phyloP scores from a whole-genome alignment of 2,329 filamentous ascomycete species.

The Rhynchosporium agropyri region DNA sequence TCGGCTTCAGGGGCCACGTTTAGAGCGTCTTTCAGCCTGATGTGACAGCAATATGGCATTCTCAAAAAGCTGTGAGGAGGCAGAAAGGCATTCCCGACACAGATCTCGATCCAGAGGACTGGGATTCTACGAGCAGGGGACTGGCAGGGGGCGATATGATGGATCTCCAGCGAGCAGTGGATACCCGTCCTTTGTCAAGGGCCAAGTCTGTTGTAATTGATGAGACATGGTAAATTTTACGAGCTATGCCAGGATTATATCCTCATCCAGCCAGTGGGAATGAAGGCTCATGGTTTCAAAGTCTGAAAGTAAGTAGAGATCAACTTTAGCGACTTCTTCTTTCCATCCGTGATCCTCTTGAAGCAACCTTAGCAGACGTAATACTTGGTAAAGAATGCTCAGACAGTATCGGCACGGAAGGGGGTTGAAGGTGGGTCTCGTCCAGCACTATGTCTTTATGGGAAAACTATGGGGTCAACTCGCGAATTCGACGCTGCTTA shows the following conservation, averaged over 20 bases:
- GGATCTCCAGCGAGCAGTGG: background rate
- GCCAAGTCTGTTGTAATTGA: slow-evolving; percentile 6
- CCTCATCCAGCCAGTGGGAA: background rate
- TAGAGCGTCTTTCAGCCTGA: slow-evolving; percentile 19
- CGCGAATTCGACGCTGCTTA: too few species aligned
- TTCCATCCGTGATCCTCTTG: slow-evolving; percentile 1
- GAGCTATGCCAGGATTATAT: background rate
- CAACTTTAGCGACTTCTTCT: background rate
- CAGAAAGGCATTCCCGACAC: slow-evolving; percentile 11
- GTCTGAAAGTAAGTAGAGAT: background rate
- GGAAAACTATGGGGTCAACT: too few species aligned
- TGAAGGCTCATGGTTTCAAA: background rate
- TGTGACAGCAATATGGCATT: slow-evolving; percentile 10
- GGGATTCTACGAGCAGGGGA: slow-evolving; percentile 13
- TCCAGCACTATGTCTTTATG: too few species aligned
- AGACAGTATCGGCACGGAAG: too few species aligned
- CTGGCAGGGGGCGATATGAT: slow-evolving; percentile 2
- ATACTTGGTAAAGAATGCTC: too few species aligned
- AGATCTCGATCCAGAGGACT: slow-evolving; percentile 14
- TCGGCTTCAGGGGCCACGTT: slow-evolving; percentile 4
- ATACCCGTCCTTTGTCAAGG: slow-evolving; percentile 5
- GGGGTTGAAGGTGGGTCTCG: too few species aligned
- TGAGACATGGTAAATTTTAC: slow-evolving; percentile 4
- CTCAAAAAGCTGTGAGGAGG: slow-evolving; percentile 9
- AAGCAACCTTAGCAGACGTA: background rate